These are phyloP conservation scores for Aureobasidium sp. DNA, from an alignment of 2,329 filamentous ascomycete species.

Conservation along the genomic window DNA sequence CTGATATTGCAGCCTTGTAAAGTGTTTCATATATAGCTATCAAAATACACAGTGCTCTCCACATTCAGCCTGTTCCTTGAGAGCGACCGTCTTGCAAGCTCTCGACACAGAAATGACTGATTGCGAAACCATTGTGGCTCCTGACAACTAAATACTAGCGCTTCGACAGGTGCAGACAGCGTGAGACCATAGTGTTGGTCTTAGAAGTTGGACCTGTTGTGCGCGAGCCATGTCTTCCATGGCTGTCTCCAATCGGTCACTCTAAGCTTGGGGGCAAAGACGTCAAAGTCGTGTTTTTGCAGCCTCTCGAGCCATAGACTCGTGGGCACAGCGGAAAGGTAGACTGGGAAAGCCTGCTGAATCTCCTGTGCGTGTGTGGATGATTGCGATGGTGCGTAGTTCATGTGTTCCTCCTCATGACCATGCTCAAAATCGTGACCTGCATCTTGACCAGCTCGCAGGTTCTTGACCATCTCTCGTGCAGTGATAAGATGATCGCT, in stretches of 20 bases:
- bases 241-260: constrained; percentile 76
- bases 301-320: constrained; percentile 71
- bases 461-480: constrained; percentile 78
- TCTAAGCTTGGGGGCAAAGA: constrained; percentile 60
- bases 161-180: background rate
- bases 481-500: constrained; percentile 95
- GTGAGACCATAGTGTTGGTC: background rate
- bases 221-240: constrained; percentile 65
- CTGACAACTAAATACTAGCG: background rate
- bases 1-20: background rate
- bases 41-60: background rate
- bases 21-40: background rate
- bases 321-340: constrained; percentile 74
- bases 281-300: constrained; percentile 76
- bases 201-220: constrained; percentile 46
- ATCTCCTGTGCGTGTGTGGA: constrained; percentile 45
- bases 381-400: constrained; percentile 36
- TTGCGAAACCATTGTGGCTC: background rate
- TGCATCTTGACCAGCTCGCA: constrained; percentile 64
- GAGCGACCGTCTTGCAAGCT: background rate
- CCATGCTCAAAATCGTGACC: constrained; percentile 87
- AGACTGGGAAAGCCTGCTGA: constrained; percentile 66
- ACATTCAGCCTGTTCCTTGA: background rate
- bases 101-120: background rate
- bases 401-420: constrained; percentile 62